phyloP scores from a whole-genome alignment of 1,284 basidiomycete genomes.

The Cystobasidiaceae sp. region DNA sequence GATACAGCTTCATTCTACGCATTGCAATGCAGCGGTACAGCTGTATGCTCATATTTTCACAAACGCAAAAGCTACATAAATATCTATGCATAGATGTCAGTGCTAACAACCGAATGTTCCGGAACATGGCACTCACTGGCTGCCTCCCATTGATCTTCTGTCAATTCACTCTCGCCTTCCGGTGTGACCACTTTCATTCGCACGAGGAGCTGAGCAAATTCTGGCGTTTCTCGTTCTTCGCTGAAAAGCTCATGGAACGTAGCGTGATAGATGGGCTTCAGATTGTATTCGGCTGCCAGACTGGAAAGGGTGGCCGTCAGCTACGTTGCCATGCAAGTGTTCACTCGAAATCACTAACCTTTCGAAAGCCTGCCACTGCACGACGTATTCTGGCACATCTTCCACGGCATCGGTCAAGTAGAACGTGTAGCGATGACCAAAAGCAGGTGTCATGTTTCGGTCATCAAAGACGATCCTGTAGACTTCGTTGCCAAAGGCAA shows the following conservation, averaged over 20 bases:
- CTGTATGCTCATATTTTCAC: too few species aligned
- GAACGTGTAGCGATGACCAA: constrained; percentile 88
- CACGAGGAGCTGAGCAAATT: constrained; percentile 71
- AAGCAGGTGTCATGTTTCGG: constrained; percentile 57
- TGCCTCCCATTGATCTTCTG: constrained; percentile 90
- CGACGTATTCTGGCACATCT: constrained; percentile 93
- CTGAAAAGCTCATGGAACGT: constrained; percentile 82
- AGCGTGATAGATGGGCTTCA: constrained; percentile 70
- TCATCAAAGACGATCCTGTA: constrained; percentile 83
- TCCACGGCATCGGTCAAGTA: constrained; percentile 91
- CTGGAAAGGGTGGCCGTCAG: too few species aligned
- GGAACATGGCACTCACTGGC: constrained; percentile 67
- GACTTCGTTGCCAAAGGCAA: constrained; percentile 83
- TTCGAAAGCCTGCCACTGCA: constrained; percentile 88
- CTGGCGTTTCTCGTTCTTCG: constrained; percentile 66
- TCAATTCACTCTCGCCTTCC: constrained; percentile 80
- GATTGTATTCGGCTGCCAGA: constrained; percentile 73
- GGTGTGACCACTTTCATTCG: constrained; percentile 82
- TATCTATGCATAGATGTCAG: constrained; percentile 53
- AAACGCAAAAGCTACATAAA: constrained; percentile 78
- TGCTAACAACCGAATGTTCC: not conserved
- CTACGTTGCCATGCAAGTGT: not conserved
- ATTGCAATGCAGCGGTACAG: too few species aligned
- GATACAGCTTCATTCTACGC: too few species aligned
- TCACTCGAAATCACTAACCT: constrained; percentile 56